Evolutionary conservation across 177 flowering plant species (phyloP).

Genomic region (Vitis hybrid): DNA sequence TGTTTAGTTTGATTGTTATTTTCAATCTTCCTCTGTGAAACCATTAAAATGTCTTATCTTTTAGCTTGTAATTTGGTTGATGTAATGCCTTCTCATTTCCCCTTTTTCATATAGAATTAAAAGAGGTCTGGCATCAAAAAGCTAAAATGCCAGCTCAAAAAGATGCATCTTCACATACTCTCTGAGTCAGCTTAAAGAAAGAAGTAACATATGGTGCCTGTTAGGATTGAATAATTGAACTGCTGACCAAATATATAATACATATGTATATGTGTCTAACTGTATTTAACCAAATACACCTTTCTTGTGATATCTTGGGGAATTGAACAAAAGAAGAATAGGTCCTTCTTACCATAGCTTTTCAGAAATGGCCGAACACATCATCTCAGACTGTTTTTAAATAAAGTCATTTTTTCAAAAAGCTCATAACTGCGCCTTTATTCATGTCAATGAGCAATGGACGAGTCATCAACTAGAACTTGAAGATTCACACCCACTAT

Average conservation of each 20-base stretch:
- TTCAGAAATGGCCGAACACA: conserved; percentile 8
- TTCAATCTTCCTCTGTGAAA: too few species aligned
- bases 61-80: too few species aligned
- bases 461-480: conserved; percentile 32
- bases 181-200: conserved; percentile 2
- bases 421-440: conserved; percentile 4
- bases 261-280: too few species aligned
- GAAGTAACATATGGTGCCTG: not conserved
- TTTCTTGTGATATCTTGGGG: not conserved
- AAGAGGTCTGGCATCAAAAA: conserved; percentile 23
- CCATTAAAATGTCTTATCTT: too few species aligned
- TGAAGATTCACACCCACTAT: conserved; percentile 16
- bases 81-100: too few species aligned
- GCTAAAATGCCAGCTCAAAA: conserved; percentile 25
- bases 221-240: too few species aligned
- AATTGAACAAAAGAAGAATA: not conserved
- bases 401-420: not conserved
- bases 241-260: too few species aligned
- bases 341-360: not conserved
- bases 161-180: conserved; percentile 3
- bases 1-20: too few species aligned
- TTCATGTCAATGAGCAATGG: conserved; percentile 21
- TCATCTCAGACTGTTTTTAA: not conserved
- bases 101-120: not conserved
- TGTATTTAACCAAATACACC: too few species aligned